Percentiles rank a stretch among this genome's conserved stretches.
Evolutionary conservation across 805 yeast genomes (phyloP).

Genomic region (Wickerhamiella qilinensis): DNA sequence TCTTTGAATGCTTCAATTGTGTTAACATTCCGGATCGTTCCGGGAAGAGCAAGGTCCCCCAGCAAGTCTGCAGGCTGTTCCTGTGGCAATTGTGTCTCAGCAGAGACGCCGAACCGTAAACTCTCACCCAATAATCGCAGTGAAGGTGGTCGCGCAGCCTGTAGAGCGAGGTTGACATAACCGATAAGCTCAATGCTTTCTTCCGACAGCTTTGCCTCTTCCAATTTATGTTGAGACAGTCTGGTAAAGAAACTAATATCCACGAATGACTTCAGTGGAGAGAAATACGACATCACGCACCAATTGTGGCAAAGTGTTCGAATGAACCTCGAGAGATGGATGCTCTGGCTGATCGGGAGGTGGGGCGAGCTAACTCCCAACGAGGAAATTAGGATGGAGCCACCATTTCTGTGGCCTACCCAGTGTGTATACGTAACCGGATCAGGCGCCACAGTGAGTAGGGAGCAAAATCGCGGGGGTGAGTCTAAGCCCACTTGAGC

Average conservation of each 20-base stretch:
- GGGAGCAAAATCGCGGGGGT: no score
- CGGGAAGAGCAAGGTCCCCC: slow-evolving; percentile 18
- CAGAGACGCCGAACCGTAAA: slow-evolving; percentile 21
- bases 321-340: no score
- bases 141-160: slow-evolving; percentile 23
- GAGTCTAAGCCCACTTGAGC: no score
- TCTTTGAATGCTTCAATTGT: slow-evolving; percentile 73
- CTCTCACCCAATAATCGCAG: slow-evolving; percentile 14
- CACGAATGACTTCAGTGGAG: slow-evolving; percentile 51
- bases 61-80: not conserved
- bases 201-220: slow-evolving; percentile 50
- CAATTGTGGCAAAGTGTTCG: no score
- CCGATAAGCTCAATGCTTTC: slow-evolving; percentile 31
- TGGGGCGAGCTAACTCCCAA: no score
- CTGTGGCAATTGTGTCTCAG: no score
- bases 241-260: slow-evolving; percentile 78
- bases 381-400: no score
- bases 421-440: no score
- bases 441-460: no score
- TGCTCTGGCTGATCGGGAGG: no score
- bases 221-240: slow-evolving; percentile 57
- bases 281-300: slow-evolving; percentile 19
- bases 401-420: no score
- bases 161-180: slow-evolving; percentile 13
- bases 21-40: slow-evolving; percentile 45